These are phyloP conservation scores for Saccharomyces hybrid DNA, from an alignment of 1,139 yeast species.

Conservation along the genomic window DNA sequence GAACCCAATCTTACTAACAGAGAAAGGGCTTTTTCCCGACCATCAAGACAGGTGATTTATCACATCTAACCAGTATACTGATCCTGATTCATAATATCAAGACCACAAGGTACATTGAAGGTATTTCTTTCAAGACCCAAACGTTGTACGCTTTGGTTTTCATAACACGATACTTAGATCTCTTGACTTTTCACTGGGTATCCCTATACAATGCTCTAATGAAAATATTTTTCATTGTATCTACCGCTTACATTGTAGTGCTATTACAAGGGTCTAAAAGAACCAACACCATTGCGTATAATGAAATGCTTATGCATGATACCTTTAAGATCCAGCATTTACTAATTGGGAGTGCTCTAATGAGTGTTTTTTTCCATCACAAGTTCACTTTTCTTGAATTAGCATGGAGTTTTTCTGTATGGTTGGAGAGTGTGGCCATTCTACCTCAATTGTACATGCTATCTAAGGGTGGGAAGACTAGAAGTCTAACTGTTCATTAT, in stretches of 20 bases:
- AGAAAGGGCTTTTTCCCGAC: background rate
- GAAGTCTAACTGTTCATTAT: slow-evolving; percentile 80
- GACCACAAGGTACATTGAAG: slow-evolving; percentile 59
- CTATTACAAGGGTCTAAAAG: slow-evolving; percentile 43
- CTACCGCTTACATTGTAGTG: slow-evolving; percentile 69
- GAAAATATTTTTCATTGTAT: slow-evolving; percentile 71
- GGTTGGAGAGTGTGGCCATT: slow-evolving; percentile 89
- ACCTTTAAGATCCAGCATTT: slow-evolving; percentile 71
- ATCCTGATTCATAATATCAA: slow-evolving; percentile 67
- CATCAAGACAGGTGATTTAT: slow-evolving; percentile 49
- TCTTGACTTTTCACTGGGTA: slow-evolving; percentile 42
- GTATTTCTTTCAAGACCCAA: slow-evolving; percentile 87
- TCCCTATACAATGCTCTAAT: slow-evolving; percentile 71
- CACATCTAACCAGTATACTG: slow-evolving; percentile 75
- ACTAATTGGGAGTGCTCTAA: slow-evolving; percentile 51
- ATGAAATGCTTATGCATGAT: slow-evolving; percentile 56
- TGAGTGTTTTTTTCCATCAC: slow-evolving; percentile 60
- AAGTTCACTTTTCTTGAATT: slow-evolving; percentile 56
- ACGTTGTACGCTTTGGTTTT: slow-evolving; percentile 70
- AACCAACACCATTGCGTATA: slow-evolving; percentile 45
- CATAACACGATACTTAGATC: slow-evolving; percentile 69
- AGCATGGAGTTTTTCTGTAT: slow-evolving; percentile 67
- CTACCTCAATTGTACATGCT: slow-evolving; percentile 86
- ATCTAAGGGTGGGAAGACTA: slow-evolving; percentile 85
- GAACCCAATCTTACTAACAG: background rate